Percentiles rank a stretch among this genome's conserved stretches.
These are phyloP conservation scores for Quercus bicolor DNA, from an alignment of 306 rosid species.

Conservation along the genomic window DNA sequence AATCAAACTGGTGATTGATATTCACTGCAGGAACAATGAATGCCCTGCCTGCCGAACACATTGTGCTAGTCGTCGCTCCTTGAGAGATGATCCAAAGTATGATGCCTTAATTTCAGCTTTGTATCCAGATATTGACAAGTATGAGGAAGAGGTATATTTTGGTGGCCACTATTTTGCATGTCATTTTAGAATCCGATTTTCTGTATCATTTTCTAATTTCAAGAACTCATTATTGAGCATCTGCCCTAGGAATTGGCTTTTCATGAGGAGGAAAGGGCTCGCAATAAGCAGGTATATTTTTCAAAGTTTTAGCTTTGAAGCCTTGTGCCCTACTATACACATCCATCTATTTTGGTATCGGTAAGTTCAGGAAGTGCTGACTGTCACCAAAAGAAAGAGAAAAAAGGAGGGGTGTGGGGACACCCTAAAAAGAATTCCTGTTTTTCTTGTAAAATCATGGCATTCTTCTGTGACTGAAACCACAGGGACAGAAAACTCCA, in stretches of 20 bases:
- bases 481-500: background rate
- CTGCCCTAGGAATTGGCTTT: slow-evolving; percentile 51
- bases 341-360: background rate
- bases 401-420: background rate
- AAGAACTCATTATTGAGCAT: slow-evolving; percentile 8
- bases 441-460: background rate
- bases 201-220: background rate
- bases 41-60: slow-evolving; percentile 92
- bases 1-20: background rate
- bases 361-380: background rate
- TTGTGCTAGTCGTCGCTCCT: slow-evolving; percentile 82
- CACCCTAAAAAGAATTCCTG: background rate
- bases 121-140: slow-evolving; percentile 77
- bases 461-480: background rate
- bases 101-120: slow-evolving; percentile 67
- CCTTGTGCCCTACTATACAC: background rate
- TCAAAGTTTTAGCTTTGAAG: background rate
- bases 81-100: slow-evolving; percentile 81
- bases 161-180: background rate
- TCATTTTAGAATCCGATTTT: background rate
- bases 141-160: slow-evolving; percentile 59
- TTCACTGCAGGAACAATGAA: slow-evolving; percentile 66
- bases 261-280: slow-evolving; percentile 61
- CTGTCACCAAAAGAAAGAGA: background rate
- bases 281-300: slow-evolving; percentile 58